A percentile compares a stretch with the other conserved stretches of the same genome.
phyloP scores from a whole-genome alignment of 805 yeast species.

The Torulaspora quercuum region DNA sequence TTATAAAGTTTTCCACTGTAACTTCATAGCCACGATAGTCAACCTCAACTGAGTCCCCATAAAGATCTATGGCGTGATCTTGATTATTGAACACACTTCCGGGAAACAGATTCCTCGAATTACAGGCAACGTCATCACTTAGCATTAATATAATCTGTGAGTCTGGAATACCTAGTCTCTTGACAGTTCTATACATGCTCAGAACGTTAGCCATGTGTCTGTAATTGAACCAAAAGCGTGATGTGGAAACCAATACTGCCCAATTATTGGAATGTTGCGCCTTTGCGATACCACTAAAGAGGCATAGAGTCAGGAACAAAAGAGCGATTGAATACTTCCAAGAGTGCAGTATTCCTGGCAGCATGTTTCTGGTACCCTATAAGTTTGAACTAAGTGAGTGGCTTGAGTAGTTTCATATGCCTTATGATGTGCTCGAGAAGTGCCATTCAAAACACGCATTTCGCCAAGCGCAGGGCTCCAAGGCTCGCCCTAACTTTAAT shows the following conservation, averaged over 20 bases:
- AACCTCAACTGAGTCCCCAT: conserved; percentile 92
- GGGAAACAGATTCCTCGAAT: conserved; percentile 91
- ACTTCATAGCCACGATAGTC: conserved; percentile 98
- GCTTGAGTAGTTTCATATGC: no score
- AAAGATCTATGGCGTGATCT: conserved; percentile 86
- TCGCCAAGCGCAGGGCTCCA: no score
- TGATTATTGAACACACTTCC: conserved; percentile 94
- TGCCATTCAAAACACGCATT: no score
- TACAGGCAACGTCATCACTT: conserved; percentile 96
- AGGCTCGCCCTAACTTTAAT: no score
- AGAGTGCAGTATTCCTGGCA: conserved; percentile 5
- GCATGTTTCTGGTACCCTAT: background rate
- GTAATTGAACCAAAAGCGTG: conserved; percentile 97
- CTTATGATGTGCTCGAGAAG: no score
- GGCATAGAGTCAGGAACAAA: conserved; percentile 2
- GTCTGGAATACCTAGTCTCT: conserved; percentile 94
- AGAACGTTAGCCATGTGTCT: conserved; percentile 96
- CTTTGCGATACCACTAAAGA: conserved; percentile 3
- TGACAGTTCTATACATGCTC: conserved; percentile 92
- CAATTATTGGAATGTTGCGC: conserved; percentile 58
- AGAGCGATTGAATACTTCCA: conserved; percentile 7
- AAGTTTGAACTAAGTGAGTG: background rate
- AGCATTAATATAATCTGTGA: conserved; percentile 94
- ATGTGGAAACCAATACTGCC: conserved; percentile 92
- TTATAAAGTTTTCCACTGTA: conserved; percentile 93